Evolutionary conservation across 2,329 filamentous ascomycete genomes (phyloP).

Genomic region (Tolypocladium paradoxum): DNA sequence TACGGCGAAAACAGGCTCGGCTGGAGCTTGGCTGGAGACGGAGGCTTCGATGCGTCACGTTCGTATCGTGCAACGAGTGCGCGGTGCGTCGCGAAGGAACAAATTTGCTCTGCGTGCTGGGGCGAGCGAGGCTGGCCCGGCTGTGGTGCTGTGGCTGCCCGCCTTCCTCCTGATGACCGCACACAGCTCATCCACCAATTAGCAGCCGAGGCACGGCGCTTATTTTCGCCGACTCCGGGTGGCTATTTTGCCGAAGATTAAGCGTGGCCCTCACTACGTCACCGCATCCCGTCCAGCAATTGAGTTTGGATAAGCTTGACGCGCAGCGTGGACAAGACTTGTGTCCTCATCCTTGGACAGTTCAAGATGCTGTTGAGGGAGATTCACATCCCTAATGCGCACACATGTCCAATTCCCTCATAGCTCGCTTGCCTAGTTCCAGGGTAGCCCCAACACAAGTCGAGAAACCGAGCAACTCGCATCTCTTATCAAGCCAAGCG

Average conservation of each 20-base stretch:
- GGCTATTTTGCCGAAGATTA: slow-evolving; percentile 4
- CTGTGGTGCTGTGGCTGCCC: neutral
- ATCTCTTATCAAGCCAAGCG: too few species aligned
- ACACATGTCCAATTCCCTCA: neutral
- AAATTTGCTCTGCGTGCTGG: neutral
- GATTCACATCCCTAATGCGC: too few species aligned
- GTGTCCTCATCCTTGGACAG: too few species aligned
- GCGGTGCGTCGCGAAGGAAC: neutral
- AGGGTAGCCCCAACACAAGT: neutral
- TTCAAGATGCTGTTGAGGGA: neutral
- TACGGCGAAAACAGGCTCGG: neutral
- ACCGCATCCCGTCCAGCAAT: neutral
- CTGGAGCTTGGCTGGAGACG: neutral
- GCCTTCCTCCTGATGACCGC: neutral
- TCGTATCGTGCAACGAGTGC: neutral
- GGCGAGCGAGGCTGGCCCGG: neutral
- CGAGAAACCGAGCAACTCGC: neutral
- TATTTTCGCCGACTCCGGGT: slow-evolving; percentile 6
- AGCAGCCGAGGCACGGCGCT: slow-evolving; percentile 3
- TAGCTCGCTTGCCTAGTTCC: neutral
- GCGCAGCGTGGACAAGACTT: neutral
- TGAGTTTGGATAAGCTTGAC: neutral
- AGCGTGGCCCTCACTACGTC: neutral
- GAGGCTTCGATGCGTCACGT: neutral
- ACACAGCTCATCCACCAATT: slow-evolving; percentile 2